phyloP scores from a whole-genome alignment of 805 yeast species.

The Danielozyma ontarioensis region DNA sequence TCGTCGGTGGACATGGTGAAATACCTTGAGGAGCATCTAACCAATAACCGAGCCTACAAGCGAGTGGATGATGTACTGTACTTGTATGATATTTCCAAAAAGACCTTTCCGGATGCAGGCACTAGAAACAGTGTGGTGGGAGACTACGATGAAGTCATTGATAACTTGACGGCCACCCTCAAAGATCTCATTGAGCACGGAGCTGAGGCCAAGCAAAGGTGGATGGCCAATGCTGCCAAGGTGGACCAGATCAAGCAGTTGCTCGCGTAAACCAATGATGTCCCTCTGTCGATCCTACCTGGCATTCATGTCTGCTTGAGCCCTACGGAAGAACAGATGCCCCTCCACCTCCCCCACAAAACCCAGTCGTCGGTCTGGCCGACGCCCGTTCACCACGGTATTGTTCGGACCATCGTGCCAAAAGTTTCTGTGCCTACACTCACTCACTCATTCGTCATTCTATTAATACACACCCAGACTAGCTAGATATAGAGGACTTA shows the following conservation, averaged over 20 bases:
- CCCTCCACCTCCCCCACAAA: no score
- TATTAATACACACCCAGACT: no score
- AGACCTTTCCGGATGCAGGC: conserved; percentile 15
- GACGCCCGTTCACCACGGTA: no score
- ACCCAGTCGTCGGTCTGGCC: no score
- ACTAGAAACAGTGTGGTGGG: conserved; percentile 11
- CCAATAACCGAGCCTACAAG: conserved; percentile 15
- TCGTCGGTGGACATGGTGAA: conserved; percentile 8
- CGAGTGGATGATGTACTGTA: conserved; percentile 14
- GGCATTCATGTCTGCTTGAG: no score
- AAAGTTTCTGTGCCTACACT: no score
- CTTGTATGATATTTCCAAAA: conserved; percentile 19
- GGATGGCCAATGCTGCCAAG: conserved; percentile 30
- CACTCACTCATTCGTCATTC: no score
- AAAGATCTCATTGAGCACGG: conserved; percentile 26
- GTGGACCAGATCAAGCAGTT: conserved; percentile 23
- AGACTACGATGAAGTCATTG: conserved; percentile 30
- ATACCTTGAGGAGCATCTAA: conserved; percentile 16
- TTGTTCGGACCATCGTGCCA: no score
- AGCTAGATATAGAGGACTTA: no score
- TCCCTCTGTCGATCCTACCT: no score
- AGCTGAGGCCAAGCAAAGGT: conserved; percentile 25
- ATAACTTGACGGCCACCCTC: conserved; percentile 18
- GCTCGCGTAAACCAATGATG: no score
- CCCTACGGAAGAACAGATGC: no score